Base-by-base conservation (phyloP, 2,329 filamentous ascomycete genomes). In the Paramyrothecium sp. region DNA sequence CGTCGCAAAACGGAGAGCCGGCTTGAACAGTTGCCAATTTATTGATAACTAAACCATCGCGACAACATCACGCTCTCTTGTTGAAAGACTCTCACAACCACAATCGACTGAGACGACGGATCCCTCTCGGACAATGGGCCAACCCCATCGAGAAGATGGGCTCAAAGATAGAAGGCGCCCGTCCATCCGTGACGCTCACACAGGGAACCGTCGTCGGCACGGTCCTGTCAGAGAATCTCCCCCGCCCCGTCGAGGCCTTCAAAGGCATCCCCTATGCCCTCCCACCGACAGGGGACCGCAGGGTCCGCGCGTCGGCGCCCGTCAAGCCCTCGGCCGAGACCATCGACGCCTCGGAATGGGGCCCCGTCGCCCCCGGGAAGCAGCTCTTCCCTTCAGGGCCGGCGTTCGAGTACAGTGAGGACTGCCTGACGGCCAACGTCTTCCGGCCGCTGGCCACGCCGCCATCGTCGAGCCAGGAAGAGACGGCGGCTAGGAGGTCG, bases 381-480 rank as follows among this genome's bases (percentile, higher is more conserved):
- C 66, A 53, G 3, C 52, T 68, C 7, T 38, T 68, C 5, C 58
- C 58, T 8, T 61, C 60, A 1, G 65, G 62, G 2, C 64, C 65
- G 0, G 56, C 61, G 2, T 59, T 71, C 33, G 68, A 67, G 12
- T 68, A 73, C 50, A 70, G 76, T 56, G 83, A 86, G 66, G 75
- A 85, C 65, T 86, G 83, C 54, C 71, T 86, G 16, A 83, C 80
- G 55, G 67, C 74, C 5, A 85, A 86, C 60, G 67, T 86, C 11
- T 85, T 77, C 60, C 75, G 79, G 12, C 76, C 78, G 1, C 63
- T 66, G 3, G 51, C 58, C 3, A 30, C 26, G 10, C 26, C 10
- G 26, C 4, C 26, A 30, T 5, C 4, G 26, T 10, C 26, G 26
- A 30, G 26, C 26, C 51, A 58, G n/a, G 60, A 61, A 3, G n/a